phyloP scores from a whole-genome alignment of 164 flowering plant species.

The Warburgia ugandensis region DNA sequence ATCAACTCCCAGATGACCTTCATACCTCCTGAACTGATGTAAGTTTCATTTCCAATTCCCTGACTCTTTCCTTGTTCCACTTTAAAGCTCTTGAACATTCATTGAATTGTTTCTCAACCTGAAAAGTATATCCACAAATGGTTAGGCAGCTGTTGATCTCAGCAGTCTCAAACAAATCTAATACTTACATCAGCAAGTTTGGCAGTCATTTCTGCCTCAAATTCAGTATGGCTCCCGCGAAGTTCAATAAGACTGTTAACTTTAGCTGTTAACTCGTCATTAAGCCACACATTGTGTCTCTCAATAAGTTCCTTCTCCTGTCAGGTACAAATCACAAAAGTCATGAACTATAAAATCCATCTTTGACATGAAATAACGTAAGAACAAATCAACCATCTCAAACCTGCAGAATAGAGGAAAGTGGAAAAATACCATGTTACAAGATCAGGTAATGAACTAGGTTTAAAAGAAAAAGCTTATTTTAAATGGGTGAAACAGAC shows the following conservation, averaged over 20 bases:
- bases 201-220: constrained; percentile 73
- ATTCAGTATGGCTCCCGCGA: constrained; percentile 49
- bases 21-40: constrained; percentile 63
- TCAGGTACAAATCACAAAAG: constrained; percentile 3
- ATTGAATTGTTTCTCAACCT: constrained; percentile 61
- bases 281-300: constrained; percentile 85
- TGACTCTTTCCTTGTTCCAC: constrained; percentile 58
- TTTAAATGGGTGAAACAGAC: too few species aligned
- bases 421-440: too few species aligned
- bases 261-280: constrained; percentile 76
- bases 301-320: constrained; percentile 94
- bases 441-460: too few species aligned
- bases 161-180: background rate
- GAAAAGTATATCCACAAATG: background rate
- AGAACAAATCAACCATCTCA: too few species aligned
- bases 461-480: too few species aligned
- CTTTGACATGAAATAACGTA: background rate
- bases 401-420: too few species aligned
- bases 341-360: background rate
- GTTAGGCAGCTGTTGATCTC: background rate
- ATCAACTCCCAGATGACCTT: background rate
- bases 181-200: constrained; percentile 64
- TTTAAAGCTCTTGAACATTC: constrained; percentile 58
- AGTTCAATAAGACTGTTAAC: constrained; percentile 39
- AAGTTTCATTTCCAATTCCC: constrained; percentile 60